Conservation (phyloP, 805 yeast genomes). For the Naumovozyma dairenensis region DNA sequence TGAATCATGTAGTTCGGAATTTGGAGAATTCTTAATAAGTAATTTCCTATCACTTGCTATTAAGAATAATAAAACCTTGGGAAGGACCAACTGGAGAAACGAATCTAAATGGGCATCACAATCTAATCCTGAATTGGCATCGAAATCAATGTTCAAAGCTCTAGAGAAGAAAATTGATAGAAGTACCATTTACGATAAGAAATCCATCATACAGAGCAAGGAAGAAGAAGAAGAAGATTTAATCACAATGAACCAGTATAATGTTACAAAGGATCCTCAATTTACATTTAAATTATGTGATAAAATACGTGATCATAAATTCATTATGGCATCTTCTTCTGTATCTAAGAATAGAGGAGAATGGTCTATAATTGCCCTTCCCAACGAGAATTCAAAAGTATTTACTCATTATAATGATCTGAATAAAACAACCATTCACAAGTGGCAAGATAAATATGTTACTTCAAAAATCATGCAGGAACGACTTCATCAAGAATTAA, state of each 20-base stretch:
- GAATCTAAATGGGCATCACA: background rate
- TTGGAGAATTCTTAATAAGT: conserved; percentile 48
- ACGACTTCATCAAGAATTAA: background rate
- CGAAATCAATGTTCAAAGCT: conserved; percentile 3
- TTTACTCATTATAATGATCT: conserved; percentile 54
- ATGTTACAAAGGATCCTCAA: conserved; percentile 10
- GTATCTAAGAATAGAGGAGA: conserved; percentile 39
- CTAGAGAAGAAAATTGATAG: conserved; percentile 19
- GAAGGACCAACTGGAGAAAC: background rate
- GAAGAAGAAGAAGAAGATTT: too few species aligned
- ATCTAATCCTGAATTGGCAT: conserved; percentile 1
- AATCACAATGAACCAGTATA: conserved; percentile 2
- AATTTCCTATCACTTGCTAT: conserved; percentile 40
- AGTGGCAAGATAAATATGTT: conserved; percentile 19
- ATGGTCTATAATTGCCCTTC: conserved; percentile 81
- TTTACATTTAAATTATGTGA: conserved; percentile 47
- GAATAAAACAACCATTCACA: conserved; percentile 21
- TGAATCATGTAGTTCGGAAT: conserved; percentile 76
- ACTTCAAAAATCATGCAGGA: background rate
- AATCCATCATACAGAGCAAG: conserved; percentile 1
- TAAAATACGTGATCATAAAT: conserved; percentile 25
- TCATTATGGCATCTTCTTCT: conserved; percentile 66
- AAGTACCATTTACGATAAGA: conserved; percentile 14
- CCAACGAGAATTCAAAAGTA: conserved; percentile 35
- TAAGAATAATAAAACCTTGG: conserved; percentile 11